Evolutionary conservation across 2,329 filamentous ascomycete species (phyloP).

Genomic region (Fusarium fracticaudum): DNA sequence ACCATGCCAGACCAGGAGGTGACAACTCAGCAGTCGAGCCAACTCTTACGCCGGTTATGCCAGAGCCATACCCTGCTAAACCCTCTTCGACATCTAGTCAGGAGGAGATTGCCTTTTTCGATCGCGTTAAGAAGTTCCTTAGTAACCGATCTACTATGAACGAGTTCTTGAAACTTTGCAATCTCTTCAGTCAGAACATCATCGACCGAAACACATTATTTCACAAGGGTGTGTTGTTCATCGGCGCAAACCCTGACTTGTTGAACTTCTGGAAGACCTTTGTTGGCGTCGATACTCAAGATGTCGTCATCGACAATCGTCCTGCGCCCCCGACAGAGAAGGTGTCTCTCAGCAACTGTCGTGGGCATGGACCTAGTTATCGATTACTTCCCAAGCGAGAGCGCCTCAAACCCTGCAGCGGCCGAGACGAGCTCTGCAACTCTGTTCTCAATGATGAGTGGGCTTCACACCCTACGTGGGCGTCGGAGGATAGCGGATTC

Average conservation of each 20-base stretch:
- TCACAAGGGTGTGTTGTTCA: constrained; percentile 84
- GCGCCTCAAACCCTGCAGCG: constrained; percentile 89
- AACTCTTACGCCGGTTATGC: constrained; percentile 86
- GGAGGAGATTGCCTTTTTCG: constrained; percentile 94
- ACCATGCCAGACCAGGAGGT: constrained; percentile 70
- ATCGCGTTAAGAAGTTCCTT: constrained; percentile 95
- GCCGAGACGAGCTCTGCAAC: constrained; percentile 92
- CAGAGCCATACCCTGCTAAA: constrained; percentile 84
- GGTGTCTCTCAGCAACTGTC: constrained; percentile 94
- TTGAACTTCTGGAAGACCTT: constrained; percentile 89
- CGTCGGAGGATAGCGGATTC: constrained; percentile 96
- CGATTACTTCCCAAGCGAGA: constrained; percentile 90
- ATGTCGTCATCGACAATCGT: constrained; percentile 81
- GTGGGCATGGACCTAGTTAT: constrained; percentile 95
- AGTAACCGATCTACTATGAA: constrained; percentile 92
- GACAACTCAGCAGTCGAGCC: constrained; percentile 78
- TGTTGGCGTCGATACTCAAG: constrained; percentile 79
- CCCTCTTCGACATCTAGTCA: constrained; percentile 77
- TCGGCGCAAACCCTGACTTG: constrained; percentile 89
- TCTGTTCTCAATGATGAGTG: constrained; percentile 96
- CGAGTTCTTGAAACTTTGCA: constrained; percentile 97
- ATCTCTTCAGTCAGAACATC: constrained; percentile 91
- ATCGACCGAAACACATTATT: constrained; percentile 87
- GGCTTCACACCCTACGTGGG: constrained; percentile 99
- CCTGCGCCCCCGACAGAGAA: constrained; percentile 79